Conservation (phyloP, 768 basidiomycete species). For the Coprinellus micaceus region DNA sequence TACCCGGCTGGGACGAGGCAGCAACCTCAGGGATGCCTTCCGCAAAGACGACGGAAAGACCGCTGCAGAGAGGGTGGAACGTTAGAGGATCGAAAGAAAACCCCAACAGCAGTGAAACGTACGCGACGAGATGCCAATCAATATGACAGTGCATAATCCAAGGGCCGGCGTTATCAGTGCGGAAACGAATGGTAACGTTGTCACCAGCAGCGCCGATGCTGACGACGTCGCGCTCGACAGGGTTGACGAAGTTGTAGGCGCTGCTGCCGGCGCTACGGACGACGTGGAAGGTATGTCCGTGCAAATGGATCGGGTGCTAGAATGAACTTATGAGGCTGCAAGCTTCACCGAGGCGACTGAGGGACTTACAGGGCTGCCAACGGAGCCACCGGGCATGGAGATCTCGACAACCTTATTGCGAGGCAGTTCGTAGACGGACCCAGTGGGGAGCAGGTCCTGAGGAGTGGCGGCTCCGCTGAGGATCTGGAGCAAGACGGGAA, state of each 20-base stretch:
- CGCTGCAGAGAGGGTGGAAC: constrained; percentile 46
- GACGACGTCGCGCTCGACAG: constrained; percentile 31
- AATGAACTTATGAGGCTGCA: neutral
- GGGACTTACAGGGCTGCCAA: constrained; percentile 32
- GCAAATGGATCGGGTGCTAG: constrained; percentile 44
- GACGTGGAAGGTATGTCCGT: constrained; percentile 42
- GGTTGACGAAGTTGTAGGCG: constrained; percentile 42
- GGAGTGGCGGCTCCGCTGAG: constrained; percentile 34
- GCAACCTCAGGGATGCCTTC: constrained; percentile 26
- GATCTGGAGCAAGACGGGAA: constrained; percentile 45
- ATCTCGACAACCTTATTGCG: constrained; percentile 42
- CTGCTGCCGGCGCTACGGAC: constrained; percentile 32
- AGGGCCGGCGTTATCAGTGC: constrained; percentile 48
- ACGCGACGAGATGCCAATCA: constrained; percentile 50
- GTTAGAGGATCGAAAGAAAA: constrained; percentile 41
- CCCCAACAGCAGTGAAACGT: constrained; percentile 29
- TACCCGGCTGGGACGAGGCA: no score
- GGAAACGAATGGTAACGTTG: constrained; percentile 46
- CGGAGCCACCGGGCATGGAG: constrained; percentile 24
- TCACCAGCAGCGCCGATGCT: constrained; percentile 28
- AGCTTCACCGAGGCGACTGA: neutral
- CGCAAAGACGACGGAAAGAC: constrained; percentile 33
- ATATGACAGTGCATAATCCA: no score
- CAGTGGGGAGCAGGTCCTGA: constrained; percentile 31
- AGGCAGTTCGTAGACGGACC: constrained; percentile 37